These are phyloP conservation scores for Cordyceps fumosorosea DNA, from an alignment of 2,329 filamentous ascomycete genomes.

Conservation along the genomic window DNA sequence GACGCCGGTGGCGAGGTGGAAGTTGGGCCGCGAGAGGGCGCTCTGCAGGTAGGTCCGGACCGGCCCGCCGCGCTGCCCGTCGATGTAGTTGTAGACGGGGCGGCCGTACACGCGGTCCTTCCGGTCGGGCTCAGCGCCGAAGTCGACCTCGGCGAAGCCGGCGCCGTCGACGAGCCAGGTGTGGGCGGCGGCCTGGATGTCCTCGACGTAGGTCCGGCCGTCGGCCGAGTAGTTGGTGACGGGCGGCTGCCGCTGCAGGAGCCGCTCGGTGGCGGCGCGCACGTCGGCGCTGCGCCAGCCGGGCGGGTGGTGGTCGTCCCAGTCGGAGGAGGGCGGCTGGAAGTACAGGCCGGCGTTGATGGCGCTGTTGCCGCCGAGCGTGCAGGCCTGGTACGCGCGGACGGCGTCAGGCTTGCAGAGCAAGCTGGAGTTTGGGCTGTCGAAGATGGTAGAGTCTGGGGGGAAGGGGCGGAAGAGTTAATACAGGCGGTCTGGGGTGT, in stretches of 20 bases:
- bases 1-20: conserved; percentile 37
- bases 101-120: conserved; percentile 44
- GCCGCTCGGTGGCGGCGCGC: conserved; percentile 35
- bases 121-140: conserved; percentile 38
- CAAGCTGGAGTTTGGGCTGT: conserved; percentile 29
- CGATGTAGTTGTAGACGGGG: conserved; percentile 40
- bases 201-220: conserved; percentile 39
- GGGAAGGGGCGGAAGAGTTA: too few relatives aligned
- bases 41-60: conserved; percentile 43
- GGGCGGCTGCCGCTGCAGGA: conserved; percentile 37
- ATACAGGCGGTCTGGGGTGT: too few relatives aligned
- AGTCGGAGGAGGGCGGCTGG: conserved; percentile 46
- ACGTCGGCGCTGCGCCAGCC: conserved; percentile 48
- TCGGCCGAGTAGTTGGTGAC: conserved; percentile 39
- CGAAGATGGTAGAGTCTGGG: conserved; percentile 42
- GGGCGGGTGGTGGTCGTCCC: conserved; percentile 40
- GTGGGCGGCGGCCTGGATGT: conserved; percentile 38
- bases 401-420: conserved; percentile 33
- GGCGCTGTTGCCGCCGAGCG: conserved; percentile 44
- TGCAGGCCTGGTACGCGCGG: conserved; percentile 41
- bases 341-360: conserved; percentile 50
- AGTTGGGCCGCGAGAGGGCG: conserved; percentile 34
- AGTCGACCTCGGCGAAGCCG: conserved; percentile 39
- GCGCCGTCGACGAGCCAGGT: conserved; percentile 44
- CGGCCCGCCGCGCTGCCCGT: conserved; percentile 44